Percentiles rank a stretch among this genome's conserved stretches.
Evolutionary conservation across 2,329 filamentous ascomycete species (phyloP).

Genomic region (Exserohilum rostratum): DNA sequence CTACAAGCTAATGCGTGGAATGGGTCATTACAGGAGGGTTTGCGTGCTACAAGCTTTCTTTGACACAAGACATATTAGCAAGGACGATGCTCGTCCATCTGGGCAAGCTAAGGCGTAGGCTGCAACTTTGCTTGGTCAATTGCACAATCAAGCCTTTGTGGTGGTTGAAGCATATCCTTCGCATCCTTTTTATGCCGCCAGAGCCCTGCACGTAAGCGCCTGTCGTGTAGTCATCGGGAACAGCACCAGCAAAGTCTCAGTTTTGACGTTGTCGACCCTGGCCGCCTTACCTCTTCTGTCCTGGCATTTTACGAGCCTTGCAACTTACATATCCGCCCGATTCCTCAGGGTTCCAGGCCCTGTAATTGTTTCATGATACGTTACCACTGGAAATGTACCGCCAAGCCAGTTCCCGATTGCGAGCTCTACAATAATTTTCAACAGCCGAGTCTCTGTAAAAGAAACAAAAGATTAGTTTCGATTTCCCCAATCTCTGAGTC

Average conservation of each 20-base stretch:
- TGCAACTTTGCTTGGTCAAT: constrained; percentile 37
- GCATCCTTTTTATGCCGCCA: constrained; percentile 53
- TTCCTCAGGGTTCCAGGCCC: constrained; percentile 56
- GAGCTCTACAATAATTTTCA: constrained; percentile 40
- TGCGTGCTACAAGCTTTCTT: constrained; percentile 53
- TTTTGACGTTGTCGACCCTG: constrained; percentile 59
- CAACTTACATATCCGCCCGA: constrained; percentile 59
- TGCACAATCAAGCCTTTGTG: constrained; percentile 55
- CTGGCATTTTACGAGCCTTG: constrained; percentile 56
- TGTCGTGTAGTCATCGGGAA: constrained; percentile 61
- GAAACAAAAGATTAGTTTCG: constrained; percentile 57
- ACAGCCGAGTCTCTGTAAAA: too few relatives aligned
- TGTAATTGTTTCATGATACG: constrained; percentile 54
- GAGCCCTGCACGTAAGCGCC: constrained; percentile 58
- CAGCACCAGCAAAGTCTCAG: constrained; percentile 60
- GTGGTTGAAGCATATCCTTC: constrained; percentile 52
- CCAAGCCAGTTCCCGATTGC: constrained; percentile 60
- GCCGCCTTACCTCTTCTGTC: constrained; percentile 50
- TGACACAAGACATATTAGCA: constrained; percentile 60
- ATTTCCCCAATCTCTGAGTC: constrained; percentile 50
- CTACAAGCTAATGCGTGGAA: not conserved
- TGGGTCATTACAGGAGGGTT: not conserved
- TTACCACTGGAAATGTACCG: constrained; percentile 64
- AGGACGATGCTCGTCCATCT: constrained; percentile 40
- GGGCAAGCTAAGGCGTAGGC: constrained; percentile 33